Percentiles rank a stretch among this genome's conserved stretches.
phyloP scores from a whole-genome alignment of 257 asterid genomes.

The Solanum etuberosum region DNA sequence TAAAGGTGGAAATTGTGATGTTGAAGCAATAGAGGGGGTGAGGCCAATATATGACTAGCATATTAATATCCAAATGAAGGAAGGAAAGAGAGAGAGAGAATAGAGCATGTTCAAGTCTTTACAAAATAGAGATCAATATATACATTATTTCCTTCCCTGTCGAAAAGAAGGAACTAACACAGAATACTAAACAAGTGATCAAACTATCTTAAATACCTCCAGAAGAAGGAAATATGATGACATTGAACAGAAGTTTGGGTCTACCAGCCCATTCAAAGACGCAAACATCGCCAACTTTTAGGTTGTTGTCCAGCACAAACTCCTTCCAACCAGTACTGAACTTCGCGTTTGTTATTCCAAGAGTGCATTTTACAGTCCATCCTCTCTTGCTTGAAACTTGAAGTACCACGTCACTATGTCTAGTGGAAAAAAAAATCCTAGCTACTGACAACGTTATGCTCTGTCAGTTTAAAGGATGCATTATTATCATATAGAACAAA shows the following conservation, averaged over 20 bases:
- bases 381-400: neutral
- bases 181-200: neutral
- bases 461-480: neutral
- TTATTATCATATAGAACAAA: neutral
- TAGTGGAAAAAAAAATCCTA: neutral
- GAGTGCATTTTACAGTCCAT: neutral
- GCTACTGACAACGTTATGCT: neutral
- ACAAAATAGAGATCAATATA: too few relatives aligned
- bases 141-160: too few relatives aligned
- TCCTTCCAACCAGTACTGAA: neutral
- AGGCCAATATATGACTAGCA: too few relatives aligned
- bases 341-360: neutral
- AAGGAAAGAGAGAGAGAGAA: too few relatives aligned
- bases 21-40: too few relatives aligned
- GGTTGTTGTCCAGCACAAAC: too few relatives aligned
- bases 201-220: neutral
- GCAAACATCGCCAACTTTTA: neutral
- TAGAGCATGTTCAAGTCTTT: too few relatives aligned
- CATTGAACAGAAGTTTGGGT: neutral
- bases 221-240: neutral
- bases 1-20: too few relatives aligned
- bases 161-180: too few relatives aligned
- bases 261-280: neutral
- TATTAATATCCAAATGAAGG: too few relatives aligned
- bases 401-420: too few relatives aligned